Conservation (phyloP, 768 basidiomycete genomes). For the Macrocybe gigantea region DNA sequence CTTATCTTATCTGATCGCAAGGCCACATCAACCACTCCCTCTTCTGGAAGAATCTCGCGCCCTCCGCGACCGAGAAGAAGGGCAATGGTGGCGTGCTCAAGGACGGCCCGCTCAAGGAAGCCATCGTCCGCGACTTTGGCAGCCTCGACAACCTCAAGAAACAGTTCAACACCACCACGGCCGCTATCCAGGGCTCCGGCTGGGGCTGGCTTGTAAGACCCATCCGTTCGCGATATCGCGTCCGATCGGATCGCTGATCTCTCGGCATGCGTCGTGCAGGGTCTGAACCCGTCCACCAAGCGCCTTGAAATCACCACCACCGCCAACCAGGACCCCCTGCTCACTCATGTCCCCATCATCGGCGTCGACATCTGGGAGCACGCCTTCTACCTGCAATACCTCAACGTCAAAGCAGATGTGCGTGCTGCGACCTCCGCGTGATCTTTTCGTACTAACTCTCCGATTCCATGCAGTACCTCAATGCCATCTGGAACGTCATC, state of each 20-base stretch:
- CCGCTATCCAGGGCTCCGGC: conserved; percentile 86
- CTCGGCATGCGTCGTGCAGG: conserved; percentile 33
- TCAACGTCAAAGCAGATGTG: conserved; percentile 91
- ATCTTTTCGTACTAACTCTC: background rate
- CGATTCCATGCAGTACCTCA: conserved; percentile 58
- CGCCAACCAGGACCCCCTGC: conserved; percentile 91
- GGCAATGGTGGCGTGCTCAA: conserved; percentile 56
- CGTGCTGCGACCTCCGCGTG: conserved; percentile 23
- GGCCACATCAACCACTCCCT: conserved; percentile 93
- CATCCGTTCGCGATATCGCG: background rate
- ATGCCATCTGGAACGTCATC: conserved; percentile 87
- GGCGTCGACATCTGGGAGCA: conserved; percentile 97
- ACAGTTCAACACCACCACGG: conserved; percentile 81
- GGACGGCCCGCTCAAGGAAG: conserved; percentile 60
- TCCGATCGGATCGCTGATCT: background rate
- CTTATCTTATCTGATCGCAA: conserved; percentile 22
- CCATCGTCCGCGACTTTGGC: conserved; percentile 62
- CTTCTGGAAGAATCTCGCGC: conserved; percentile 94
- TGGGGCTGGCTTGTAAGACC: conserved; percentile 93
- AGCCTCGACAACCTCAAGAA: conserved; percentile 65
- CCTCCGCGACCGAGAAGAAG: conserved; percentile 43
- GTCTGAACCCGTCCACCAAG: conserved; percentile 59
- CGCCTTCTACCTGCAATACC: conserved; percentile 94
- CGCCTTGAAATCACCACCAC: conserved; percentile 87
- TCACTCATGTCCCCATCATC: conserved; percentile 73